Conservation (phyloP, 1,284 basidiomycete genomes). For the Thecaphora thlaspeos region DNA sequence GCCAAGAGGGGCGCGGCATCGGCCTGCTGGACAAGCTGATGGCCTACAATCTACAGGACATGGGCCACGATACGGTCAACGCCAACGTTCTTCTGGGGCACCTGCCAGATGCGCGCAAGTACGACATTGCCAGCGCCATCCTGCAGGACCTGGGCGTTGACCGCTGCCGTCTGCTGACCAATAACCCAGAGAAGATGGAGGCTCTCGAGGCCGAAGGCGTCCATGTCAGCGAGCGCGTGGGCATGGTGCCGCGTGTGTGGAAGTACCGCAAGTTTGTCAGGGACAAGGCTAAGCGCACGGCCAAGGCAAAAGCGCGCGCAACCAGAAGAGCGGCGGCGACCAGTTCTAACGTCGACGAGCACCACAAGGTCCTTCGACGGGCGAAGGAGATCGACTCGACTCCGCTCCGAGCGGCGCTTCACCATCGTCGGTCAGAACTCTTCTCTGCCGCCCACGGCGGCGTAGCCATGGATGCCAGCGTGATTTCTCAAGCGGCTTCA, state of each 20-base stretch:
- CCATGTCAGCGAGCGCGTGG: conserved; percentile 76
- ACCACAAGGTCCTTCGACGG: no score
- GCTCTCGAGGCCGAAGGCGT: conserved; percentile 83
- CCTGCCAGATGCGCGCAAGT: conserved; percentile 87
- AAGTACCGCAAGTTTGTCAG: conserved; percentile 42
- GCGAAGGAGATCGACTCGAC: conserved; percentile 9
- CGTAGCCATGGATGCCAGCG: conserved; percentile 16
- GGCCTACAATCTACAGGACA: conserved; percentile 96
- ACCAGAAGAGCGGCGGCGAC: not conserved
- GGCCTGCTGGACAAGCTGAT: conserved; percentile 92
- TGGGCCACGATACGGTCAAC: conserved; percentile 96
- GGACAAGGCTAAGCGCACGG: conserved; percentile 12
- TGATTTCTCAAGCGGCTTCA: conserved; percentile 28
- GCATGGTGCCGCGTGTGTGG: conserved; percentile 95
- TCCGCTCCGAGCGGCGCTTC: no score
- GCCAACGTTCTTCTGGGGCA: conserved; percentile 95
- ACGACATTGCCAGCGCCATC: conserved; percentile 87
- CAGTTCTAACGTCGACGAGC: no score
- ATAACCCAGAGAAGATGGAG: conserved; percentile 95
- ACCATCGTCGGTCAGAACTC: no score
- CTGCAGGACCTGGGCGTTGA: conserved; percentile 81
- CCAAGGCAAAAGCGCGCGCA: conserved; percentile 2
- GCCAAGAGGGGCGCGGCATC: conserved; percentile 98
- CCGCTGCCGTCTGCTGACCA: conserved; percentile 75
- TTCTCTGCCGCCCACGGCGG: no score